These are phyloP conservation scores for Schwanniomyces yamadae DNA, from an alignment of 805 yeast species.

Conservation along the genomic window DNA sequence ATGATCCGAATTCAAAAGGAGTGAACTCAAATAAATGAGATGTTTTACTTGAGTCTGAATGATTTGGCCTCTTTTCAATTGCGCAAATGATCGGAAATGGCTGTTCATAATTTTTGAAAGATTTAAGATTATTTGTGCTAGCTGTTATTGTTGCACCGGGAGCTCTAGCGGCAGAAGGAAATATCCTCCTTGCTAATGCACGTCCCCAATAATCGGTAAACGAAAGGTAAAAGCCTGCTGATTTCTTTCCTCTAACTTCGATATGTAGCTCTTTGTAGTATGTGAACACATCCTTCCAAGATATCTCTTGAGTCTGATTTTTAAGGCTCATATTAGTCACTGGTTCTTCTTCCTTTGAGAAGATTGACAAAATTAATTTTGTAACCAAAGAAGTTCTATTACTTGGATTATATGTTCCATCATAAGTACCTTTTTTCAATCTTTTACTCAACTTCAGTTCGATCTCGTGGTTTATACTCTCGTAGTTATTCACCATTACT, in stretches of 20 bases:
- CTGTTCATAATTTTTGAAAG: conserved; percentile 38
- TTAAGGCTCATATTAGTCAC: too few species aligned
- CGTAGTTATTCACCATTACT: too few species aligned
- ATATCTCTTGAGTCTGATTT: not conserved
- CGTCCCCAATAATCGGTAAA: conserved; percentile 71
- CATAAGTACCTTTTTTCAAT: too few species aligned
- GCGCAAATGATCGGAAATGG: conserved; percentile 53
- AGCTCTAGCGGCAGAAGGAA: conserved; percentile 32
- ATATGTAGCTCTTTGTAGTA: conserved; percentile 54
- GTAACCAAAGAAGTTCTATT: conserved; percentile 2
- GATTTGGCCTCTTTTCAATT: conserved; percentile 36
- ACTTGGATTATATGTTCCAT: too few species aligned
- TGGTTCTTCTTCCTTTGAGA: conserved; percentile 1
- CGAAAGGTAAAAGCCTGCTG: conserved; percentile 53
- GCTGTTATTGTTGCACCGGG: conserved; percentile 42
- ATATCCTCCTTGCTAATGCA: conserved; percentile 51
- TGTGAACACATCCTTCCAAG: conserved; percentile 27
- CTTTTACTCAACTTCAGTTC: too few species aligned
- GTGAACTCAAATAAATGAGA: conserved; percentile 58
- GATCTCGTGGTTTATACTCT: too few species aligned
- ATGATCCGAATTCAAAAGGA: conserved; percentile 68
- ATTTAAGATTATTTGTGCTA: conserved; percentile 26
- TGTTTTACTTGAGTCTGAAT: conserved; percentile 21
- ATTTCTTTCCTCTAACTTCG: conserved; percentile 52
- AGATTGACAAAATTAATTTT: conserved; percentile 3